A percentile compares a stretch with the other conserved stretches of the same genome.
phyloP scores from a whole-genome alignment of 75 land plant genomes.

The Pinus albicaulis region DNA sequence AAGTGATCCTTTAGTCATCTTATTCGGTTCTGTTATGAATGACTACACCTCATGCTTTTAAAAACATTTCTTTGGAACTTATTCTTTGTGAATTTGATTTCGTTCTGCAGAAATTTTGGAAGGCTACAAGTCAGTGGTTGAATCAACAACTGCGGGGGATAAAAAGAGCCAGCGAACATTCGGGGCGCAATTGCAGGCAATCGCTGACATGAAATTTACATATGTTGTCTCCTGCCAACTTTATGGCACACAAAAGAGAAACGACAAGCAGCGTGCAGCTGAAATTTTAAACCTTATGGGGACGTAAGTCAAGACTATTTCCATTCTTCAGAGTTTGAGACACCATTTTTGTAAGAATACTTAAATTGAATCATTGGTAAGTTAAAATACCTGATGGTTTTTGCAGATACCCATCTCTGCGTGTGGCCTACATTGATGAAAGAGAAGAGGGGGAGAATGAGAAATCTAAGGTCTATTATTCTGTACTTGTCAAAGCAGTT shows the following conservation, averaged over 20 bases:
- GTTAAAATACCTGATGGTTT: neutral
- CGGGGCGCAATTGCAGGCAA: constrained; percentile 69
- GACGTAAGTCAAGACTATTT: constrained; percentile 34
- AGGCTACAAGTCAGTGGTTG: constrained; percentile 1
- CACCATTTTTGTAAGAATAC: neutral
- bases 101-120: constrained; percentile 4
- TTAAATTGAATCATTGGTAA: neutral
- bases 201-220: constrained; percentile 94
- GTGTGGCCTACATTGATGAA: constrained; percentile 94
- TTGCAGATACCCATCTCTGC: constrained; percentile 79
- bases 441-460: constrained; percentile 66
- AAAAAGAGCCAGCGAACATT: constrained; percentile 49
- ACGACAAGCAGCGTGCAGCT: constrained; percentile 61
- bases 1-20: neutral
- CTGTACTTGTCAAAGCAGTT: constrained; percentile 92
- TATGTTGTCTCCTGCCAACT: constrained; percentile 87
- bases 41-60: neutral
- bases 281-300: constrained; percentile 79
- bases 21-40: neutral
- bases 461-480: constrained; percentile 77
- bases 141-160: neutral
- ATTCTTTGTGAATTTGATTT: neutral
- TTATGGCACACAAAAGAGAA: constrained; percentile 66
- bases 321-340: no score
- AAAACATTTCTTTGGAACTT: neutral